phyloP scores from a whole-genome alignment of 345 rosid species.

The Lepidium africanum region DNA sequence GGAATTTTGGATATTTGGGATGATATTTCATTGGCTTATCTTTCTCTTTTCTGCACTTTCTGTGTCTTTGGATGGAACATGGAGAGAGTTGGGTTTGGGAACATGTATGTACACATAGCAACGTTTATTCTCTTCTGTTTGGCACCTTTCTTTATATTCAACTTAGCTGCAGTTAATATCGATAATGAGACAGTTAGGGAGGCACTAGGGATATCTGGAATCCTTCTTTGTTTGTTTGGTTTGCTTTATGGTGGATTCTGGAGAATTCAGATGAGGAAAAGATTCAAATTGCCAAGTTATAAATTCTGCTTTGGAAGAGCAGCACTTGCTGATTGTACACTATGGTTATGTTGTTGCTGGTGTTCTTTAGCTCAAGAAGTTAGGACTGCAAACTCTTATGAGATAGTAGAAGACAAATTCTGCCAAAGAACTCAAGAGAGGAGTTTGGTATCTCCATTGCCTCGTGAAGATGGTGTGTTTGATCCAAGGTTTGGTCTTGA shows the following conservation, averaged over 20 bases:
- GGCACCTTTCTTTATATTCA: slow-evolving; percentile 95
- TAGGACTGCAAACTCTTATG: slow-evolving; percentile 66
- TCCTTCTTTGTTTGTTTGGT: slow-evolving; percentile 74
- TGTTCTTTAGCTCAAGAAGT: slow-evolving; percentile 93
- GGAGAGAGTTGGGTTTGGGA: slow-evolving; percentile 95
- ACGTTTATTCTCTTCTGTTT: slow-evolving; percentile 78
- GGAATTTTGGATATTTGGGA: slow-evolving; percentile 84
- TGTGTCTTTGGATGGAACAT: slow-evolving; percentile 97
- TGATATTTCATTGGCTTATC: slow-evolving; percentile 75
- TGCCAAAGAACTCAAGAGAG: slow-evolving; percentile 23
- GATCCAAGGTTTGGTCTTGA: slow-evolving; percentile 28
- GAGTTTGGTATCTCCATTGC: slow-evolving; percentile 37
- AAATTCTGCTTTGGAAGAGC: slow-evolving; percentile 63
- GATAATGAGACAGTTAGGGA: slow-evolving; percentile 52
- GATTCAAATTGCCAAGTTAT: slow-evolving; percentile 69
- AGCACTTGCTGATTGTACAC: slow-evolving; percentile 47
- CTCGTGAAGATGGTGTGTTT: slow-evolving; percentile 37
- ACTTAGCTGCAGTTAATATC: slow-evolving; percentile 73
- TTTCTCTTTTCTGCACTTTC: slow-evolving; percentile 72
- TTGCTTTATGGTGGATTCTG: slow-evolving; percentile 92
- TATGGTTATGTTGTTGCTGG: slow-evolving; percentile 93
- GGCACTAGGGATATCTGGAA: slow-evolving; percentile 59
- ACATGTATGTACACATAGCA: slow-evolving; percentile 91
- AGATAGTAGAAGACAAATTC: slow-evolving; percentile 56
- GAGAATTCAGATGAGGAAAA: slow-evolving; percentile 91